Percentiles rank a stretch among this genome's conserved stretches.
Evolutionary conservation across 148 eudicot species (phyloP).

Genomic region (Silene latifolia): DNA sequence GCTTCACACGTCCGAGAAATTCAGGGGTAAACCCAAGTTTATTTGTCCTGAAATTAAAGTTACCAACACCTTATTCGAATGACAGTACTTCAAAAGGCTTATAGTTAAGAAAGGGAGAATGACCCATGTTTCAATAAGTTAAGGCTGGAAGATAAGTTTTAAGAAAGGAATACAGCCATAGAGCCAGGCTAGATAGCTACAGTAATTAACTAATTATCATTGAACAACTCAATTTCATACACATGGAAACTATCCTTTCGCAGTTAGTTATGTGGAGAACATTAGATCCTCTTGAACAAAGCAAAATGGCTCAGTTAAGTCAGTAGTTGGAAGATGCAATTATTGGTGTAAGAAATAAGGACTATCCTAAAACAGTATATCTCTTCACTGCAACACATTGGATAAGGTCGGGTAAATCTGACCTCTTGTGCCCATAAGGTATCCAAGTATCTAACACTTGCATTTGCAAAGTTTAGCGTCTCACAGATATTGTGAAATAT

Average conservation of each 20-base stretch:
- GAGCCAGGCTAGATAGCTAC: neutral
- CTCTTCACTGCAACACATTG: neutral
- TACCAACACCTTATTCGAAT: neutral
- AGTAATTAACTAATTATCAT: neutral
- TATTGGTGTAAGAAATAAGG: neutral
- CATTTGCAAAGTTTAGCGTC: neutral
- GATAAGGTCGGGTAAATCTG: neutral
- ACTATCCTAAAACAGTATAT: neutral
- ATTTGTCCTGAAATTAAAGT: slow-evolving; percentile 67
- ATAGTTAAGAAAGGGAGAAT: neutral
- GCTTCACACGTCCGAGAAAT: slow-evolving; percentile 96
- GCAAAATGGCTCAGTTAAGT: neutral
- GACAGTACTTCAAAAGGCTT: neutral
- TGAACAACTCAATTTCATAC: neutral
- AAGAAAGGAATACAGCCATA: neutral
- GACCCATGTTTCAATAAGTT: neutral
- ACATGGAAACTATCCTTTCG: neutral
- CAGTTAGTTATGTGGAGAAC: neutral
- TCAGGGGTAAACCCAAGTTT: slow-evolving; percentile 92
- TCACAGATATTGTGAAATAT: neutral
- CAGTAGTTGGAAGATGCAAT: neutral
- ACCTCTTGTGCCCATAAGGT: neutral
- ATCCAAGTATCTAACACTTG: neutral
- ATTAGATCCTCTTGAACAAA: neutral
- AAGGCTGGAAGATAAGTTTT: neutral